Evolutionary conservation across 306 rosid genomes (phyloP), one percentile per base, ranked within the genome.

Genomic region (Citrullus colocynthis): DNA sequence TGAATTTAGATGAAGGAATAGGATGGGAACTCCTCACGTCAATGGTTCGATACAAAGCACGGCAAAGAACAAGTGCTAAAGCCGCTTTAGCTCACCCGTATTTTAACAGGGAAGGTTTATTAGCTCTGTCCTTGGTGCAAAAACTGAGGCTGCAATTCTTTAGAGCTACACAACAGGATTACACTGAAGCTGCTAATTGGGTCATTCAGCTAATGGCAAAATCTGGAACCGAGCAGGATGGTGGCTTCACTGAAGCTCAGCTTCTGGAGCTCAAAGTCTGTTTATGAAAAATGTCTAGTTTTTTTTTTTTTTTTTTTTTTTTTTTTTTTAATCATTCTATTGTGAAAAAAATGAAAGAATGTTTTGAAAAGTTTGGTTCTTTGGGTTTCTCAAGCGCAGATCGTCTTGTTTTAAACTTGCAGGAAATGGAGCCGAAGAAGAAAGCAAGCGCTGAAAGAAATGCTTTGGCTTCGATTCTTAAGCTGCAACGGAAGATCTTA

Each of bases 161-260:
- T 54, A 87, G 97, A 28, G 90, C 97, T 37, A 92, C 98, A 56
- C 96, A 90, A 56, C 92, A 92, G 82, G 98, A 90, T 62, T 95
- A 92, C 74, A 82, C 87, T 34, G 98, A 92, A 84, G 97, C 97
- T 75, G 97, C 92, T 73, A 87, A 85, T 16, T 95, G 98, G 98
- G 37, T 92, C 62, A 82, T 73, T 82, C 78, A 84, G 52, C 95
- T 89, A 41, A 92, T 95, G 97, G 98, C 93, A n/a, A 92, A 87
- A 83, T 95, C 97, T 15, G 97, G 97, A 82, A 92, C 97, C 37
- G 28, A 85, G 78, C 80, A 89, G 81, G 97, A 86, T 15, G 98
- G 98, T 65, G 98, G 96, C 81, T 92, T 95, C 89, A 90, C 97
- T 36, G 98, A 95, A 88, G 98, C 98, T 81, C 97, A 90, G 84